These are phyloP conservation scores for Vitellaria paradoxa DNA, from an alignment of 179 eudicot species.

Conservation along the genomic window DNA sequence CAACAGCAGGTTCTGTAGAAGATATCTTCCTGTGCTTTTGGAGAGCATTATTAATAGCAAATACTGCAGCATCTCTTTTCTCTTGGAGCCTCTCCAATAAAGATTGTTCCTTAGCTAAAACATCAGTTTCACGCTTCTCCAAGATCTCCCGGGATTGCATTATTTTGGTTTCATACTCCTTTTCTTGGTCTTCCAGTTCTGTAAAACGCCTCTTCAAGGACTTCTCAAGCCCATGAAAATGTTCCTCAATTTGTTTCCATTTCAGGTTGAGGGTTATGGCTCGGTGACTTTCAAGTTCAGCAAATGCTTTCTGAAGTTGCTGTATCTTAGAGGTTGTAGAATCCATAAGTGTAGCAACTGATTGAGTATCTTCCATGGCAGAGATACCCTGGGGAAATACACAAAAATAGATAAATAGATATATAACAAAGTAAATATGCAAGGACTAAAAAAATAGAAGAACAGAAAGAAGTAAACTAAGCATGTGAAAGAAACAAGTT, in stretches of 20 bases:
- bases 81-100: constrained; percentile 82
- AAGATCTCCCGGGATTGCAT: constrained; percentile 53
- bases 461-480: neutral
- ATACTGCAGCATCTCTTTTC: constrained; percentile 94
- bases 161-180: constrained; percentile 72
- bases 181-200: constrained; percentile 95
- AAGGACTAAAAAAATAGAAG: neutral
- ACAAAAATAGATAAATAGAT: neutral
- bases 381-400: constrained; percentile 25
- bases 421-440: neutral
- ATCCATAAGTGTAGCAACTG: constrained; percentile 69
- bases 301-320: constrained; percentile 98
- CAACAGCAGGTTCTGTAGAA: constrained; percentile 33
- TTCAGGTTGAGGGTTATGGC: constrained; percentile 85
- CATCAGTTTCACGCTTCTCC: constrained; percentile 78
- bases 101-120: constrained; percentile 77
- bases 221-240: constrained; percentile 94
- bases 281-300: constrained; percentile 93
- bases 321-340: constrained; percentile 91
- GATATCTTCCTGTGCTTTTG: constrained; percentile 57
- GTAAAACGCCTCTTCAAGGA: constrained; percentile 93
- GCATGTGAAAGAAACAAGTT: neutral
- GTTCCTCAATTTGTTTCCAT: constrained; percentile 99
- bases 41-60: constrained; percentile 64
- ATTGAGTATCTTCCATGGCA: constrained; percentile 71